Percentiles rank a stretch among this genome's conserved stretches.
phyloP scores from a whole-genome alignment of 495 filamentous ascomycete genomes.

The Neurospora sp. region DNA sequence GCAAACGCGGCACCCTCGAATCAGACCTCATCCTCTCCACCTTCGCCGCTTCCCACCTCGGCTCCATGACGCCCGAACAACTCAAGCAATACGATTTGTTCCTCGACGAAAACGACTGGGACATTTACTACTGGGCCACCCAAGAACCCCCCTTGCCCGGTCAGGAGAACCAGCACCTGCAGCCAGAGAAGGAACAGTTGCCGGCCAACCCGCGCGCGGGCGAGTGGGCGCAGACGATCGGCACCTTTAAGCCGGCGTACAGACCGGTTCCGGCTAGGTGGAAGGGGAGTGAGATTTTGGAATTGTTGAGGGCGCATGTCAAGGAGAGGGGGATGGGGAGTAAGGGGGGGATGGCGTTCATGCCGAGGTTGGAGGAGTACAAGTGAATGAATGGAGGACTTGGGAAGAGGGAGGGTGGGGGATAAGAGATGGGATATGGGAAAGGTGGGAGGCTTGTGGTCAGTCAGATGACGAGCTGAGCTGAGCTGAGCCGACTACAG shows the following conservation, averaged over 20 bases:
- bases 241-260: slow-evolving; percentile 89
- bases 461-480: neutral
- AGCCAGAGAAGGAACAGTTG: neutral
- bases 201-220: slow-evolving; percentile 33
- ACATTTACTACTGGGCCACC: slow-evolving; percentile 99
- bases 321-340: slow-evolving; percentile 18
- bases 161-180: neutral
- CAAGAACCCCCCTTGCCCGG: slow-evolving; percentile 54
- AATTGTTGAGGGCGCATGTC: slow-evolving; percentile 72
- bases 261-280: slow-evolving; percentile 79
- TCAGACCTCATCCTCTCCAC: slow-evolving; percentile 92
- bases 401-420: neutral
- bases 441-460: neutral
- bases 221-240: slow-evolving; percentile 95
- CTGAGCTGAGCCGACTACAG: neutral
- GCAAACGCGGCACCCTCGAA: slow-evolving; percentile 93
- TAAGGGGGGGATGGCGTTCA: slow-evolving; percentile 38
- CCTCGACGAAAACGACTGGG: slow-evolving; percentile 99
- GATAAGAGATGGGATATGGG: neutral
- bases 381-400: neutral
- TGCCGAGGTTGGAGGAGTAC: slow-evolving; percentile 28
- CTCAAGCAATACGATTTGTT: slow-evolving; percentile 83
- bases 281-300: slow-evolving; percentile 69
- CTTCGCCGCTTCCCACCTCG: slow-evolving; percentile 74
- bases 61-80: slow-evolving; percentile 58